Evolutionary conservation across 371 early-diverging fungal genomes (phyloP).

Genomic region (Mortierella polycephala): DNA sequence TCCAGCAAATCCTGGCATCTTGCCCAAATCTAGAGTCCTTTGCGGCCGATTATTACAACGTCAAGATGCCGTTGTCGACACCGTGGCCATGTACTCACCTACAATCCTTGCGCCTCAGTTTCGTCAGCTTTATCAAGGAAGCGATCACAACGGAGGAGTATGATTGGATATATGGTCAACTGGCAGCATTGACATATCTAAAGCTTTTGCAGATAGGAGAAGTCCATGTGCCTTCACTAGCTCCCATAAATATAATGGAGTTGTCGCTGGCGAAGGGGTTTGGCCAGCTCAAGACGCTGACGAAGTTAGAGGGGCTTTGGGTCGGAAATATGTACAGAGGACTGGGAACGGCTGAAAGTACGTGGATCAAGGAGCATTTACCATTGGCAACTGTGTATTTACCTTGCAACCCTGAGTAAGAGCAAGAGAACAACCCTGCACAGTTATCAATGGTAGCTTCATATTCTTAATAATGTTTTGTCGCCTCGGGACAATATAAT

Average conservation of each 20-base stretch:
- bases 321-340: conserved; percentile 1
- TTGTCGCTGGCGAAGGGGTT: conserved; percentile 12
- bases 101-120: conserved; percentile 10
- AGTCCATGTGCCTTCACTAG: background rate
- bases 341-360: conserved; percentile 7
- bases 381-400: background rate
- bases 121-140: background rate
- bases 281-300: background rate
- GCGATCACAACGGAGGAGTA: background rate
- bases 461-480: too few relatives aligned
- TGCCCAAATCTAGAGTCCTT: conserved; percentile 16
- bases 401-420: background rate
- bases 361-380: conserved; percentile 16
- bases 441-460: too few relatives aligned
- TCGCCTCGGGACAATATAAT: too few relatives aligned
- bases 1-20: conserved; percentile 3
- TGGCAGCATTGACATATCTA: conserved; percentile 15
- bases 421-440: too few relatives aligned
- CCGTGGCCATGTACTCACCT: conserved; percentile 15
- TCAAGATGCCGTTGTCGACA: background rate
- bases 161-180: conserved; percentile 13
- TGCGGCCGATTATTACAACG: conserved; percentile 8
- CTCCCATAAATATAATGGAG: conserved; percentile 6
- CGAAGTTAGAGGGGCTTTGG: conserved; percentile 2
- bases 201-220: conserved; percentile 7